Conservation (phyloP, 1,284 basidiomycete species). For the Coniferiporia weirii region DNA sequence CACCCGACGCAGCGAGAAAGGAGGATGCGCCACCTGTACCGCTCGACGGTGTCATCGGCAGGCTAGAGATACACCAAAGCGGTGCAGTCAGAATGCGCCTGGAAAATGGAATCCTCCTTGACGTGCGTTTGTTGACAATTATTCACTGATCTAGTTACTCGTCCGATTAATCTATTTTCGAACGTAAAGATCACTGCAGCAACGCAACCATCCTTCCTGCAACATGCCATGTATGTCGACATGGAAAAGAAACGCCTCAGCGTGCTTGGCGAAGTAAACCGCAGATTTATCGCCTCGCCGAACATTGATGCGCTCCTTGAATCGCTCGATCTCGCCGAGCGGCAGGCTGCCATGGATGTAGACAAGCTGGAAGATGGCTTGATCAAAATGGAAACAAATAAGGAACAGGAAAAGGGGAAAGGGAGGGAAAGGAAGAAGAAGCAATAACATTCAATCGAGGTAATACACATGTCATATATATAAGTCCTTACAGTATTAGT, state of each 20-base stretch:
- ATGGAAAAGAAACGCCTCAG: constrained; percentile 50
- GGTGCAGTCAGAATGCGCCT: constrained; percentile 86
- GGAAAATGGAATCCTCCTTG: constrained; percentile 72
- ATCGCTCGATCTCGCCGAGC: constrained; percentile 60
- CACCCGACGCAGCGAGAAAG: constrained; percentile 27
- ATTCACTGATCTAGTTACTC: constrained; percentile 3
- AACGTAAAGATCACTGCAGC: constrained; percentile 68
- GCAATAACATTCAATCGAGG: background rate
- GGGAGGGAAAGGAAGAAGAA: background rate
- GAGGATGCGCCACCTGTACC: constrained; percentile 30
- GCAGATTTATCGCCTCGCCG: constrained; percentile 82
- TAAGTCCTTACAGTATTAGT: too few species aligned
- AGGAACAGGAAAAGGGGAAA: constrained; percentile 3
- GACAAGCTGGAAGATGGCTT: constrained; percentile 38
- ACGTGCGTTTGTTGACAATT: constrained; percentile 46
- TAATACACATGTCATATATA: background rate
- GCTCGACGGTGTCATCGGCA: constrained; percentile 77
- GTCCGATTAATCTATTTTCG: constrained; percentile 8
- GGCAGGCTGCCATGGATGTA: constrained; percentile 30
- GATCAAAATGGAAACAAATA: constrained; percentile 52
- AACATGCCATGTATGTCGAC: constrained; percentile 82
- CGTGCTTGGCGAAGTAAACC: constrained; percentile 81
- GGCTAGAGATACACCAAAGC: constrained; percentile 77
- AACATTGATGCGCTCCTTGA: constrained; percentile 74
- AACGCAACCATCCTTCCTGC: constrained; percentile 84